Evolutionary conservation across 805 yeast genomes (phyloP), one percentile per base, ranked within the genome.

Genomic region (Suhomyces prunicola): DNA sequence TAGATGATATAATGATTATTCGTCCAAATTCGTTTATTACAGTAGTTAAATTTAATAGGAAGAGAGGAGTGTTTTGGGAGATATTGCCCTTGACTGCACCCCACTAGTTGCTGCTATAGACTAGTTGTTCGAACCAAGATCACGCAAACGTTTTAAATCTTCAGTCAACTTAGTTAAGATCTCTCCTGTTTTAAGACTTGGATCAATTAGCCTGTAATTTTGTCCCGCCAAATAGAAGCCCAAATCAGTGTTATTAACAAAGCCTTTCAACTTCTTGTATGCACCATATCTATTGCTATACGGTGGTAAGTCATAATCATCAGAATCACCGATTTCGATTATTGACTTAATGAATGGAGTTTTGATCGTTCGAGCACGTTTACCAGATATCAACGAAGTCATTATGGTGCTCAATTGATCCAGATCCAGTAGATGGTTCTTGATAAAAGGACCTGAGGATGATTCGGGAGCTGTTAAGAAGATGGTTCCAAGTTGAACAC

Each of bases 401-500:
- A 72, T 66, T 2, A 70, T 61, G 1, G 74, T 70, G n/a, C 58
- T 57, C 3, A 48, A 19, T 3, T 44, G 48, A 10, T 42, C 46
- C 9, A n/a, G 33, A 6, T 42, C 26, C 17, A 44, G 46, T 1
- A 61, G 45, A 5, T 47, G 39, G 2, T 61, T 45, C 5, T 54
- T 60, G 50, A 66, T 62, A 45, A 52, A 63, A 13, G 50, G 52
- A 12, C 60, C 61, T 5, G 64, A 60, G 2, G 53, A 47, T 2
- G 68, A 56, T 50, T 77, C 81, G 5, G 59, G 55, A n/a, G 72
- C 58, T 0, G 68, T 64, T 13, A 83, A 64, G 59, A 81, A 80
- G 0, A 73, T 72, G 0, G 87, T 79, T 0, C 88, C 88, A 36
- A 83, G n/a, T 52, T 80, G 86, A 8, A 78, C 85, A 0, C 77